Conservation (phyloP, 1,284 basidiomycete genomes). For the Gymnopus androsaceus region DNA sequence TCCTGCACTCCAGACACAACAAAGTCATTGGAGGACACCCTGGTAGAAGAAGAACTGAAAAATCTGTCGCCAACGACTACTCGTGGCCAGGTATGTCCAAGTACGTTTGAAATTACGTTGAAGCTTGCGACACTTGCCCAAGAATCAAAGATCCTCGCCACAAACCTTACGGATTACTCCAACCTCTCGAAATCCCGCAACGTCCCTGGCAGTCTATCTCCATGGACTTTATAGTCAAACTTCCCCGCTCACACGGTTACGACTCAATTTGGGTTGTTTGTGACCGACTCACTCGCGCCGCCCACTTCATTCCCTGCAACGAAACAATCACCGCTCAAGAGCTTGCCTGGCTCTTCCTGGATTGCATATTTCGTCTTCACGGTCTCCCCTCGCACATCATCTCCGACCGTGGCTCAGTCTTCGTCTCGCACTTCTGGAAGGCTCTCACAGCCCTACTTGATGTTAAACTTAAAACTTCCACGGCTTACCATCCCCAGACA, state of each 20-base stretch:
- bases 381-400: constrained; percentile 33
- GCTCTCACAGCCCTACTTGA: constrained; percentile 24
- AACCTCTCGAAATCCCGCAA: constrained; percentile 34
- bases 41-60: constrained; percentile 26
- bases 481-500: constrained; percentile 31
- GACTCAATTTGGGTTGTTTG: constrained; percentile 42
- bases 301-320: not conserved
- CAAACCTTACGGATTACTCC: constrained; percentile 35
- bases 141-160: constrained; percentile 32
- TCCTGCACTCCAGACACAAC: constrained; percentile 32
- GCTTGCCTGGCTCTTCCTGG: constrained; percentile 32
- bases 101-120: constrained; percentile 31
- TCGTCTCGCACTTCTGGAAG: constrained; percentile 34
- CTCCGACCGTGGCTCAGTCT: constrained; percentile 33
- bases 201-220: constrained; percentile 36
- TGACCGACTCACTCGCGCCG: constrained; percentile 37
- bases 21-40: constrained; percentile 30
- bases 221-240: constrained; percentile 43
- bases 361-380: constrained; percentile 33
- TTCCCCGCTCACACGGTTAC: constrained; percentile 34
- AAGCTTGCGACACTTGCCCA: constrained; percentile 34
- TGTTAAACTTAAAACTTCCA: constrained; percentile 30
- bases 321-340: constrained; percentile 33
- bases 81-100: constrained; percentile 34
- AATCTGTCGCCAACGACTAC: constrained; percentile 26